phyloP scores from a whole-genome alignment of 495 filamentous ascomycete genomes.

The Penicillium malachiteum region DNA sequence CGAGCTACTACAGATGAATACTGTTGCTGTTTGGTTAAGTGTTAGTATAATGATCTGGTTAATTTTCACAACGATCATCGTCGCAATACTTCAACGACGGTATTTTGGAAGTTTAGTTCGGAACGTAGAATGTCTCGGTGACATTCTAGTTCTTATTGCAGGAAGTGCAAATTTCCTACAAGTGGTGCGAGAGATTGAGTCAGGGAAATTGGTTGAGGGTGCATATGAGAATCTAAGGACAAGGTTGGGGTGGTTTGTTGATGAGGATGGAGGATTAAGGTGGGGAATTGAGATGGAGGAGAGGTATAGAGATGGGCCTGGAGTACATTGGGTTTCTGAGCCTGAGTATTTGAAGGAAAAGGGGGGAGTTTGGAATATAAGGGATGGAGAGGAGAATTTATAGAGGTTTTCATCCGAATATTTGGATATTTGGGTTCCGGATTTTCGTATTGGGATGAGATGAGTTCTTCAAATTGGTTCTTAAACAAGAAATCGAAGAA shows the following conservation, averaged over 20 bases:
- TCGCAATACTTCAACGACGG: constrained; percentile 19
- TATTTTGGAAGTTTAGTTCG: constrained; percentile 23
- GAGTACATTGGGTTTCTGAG: constrained; percentile 16
- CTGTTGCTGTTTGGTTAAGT: constrained; percentile 34
- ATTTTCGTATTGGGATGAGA: neutral
- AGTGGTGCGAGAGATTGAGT: constrained; percentile 18
- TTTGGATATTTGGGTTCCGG: no score
- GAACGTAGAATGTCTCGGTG: constrained; percentile 20
- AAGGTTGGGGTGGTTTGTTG: constrained; percentile 21
- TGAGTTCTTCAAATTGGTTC: neutral
- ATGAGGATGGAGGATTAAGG: constrained; percentile 16
- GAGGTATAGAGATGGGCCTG: constrained; percentile 14
- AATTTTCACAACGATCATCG: constrained; percentile 23
- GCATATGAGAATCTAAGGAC: constrained; percentile 15
- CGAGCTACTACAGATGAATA: constrained; percentile 30
- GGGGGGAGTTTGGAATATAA: constrained; percentile 12
- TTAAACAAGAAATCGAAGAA: no score
- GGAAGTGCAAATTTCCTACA: constrained; percentile 20
- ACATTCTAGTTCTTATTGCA: constrained; percentile 19
- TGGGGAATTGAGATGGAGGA: constrained; percentile 25
- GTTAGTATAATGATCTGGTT: constrained; percentile 36
- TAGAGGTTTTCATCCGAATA: neutral
- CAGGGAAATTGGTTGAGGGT: constrained; percentile 4
- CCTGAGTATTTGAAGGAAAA: constrained; percentile 14
- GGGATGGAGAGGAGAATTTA: neutral